Conservation (phyloP, 148 eudicot species). For the Polygonum maritimum region DNA sequence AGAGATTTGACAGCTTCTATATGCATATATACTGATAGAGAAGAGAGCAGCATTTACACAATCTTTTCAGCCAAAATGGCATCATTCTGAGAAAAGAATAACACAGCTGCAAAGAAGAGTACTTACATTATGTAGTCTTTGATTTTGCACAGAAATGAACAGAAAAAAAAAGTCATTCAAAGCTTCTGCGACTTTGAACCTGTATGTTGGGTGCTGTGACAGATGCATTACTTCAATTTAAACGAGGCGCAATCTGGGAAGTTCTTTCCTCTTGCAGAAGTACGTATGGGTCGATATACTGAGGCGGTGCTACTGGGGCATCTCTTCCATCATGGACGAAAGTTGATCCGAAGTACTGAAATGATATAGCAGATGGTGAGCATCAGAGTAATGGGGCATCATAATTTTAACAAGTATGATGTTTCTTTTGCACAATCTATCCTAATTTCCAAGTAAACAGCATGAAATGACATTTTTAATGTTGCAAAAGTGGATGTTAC, state of each 20-base stretch:
- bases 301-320: conserved; percentile 34
- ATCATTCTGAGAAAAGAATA: conserved; percentile 3
- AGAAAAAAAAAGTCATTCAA: background rate
- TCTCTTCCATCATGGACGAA: conserved; percentile 62
- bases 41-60: background rate
- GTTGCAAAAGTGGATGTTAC: no score
- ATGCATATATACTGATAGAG: background rate
- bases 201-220: background rate
- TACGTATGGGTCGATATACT: conserved; percentile 66
- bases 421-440: no score
- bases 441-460: no score
- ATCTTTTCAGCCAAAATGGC: background rate
- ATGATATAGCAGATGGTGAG: background rate
- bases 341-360: conserved; percentile 78
- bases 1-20: background rate
- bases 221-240: conserved; percentile 5
- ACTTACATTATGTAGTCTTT: background rate
- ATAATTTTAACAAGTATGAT: background rate
- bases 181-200: conserved; percentile 2
- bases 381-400: background rate
- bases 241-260: conserved; percentile 27
- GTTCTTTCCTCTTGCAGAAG: conserved; percentile 82
- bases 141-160: background rate
- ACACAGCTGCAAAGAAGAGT: background rate
- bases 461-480: no score